Evolutionary conservation across 768 basidiomycete genomes (phyloP).

Genomic region (Pholiota microspora): DNA sequence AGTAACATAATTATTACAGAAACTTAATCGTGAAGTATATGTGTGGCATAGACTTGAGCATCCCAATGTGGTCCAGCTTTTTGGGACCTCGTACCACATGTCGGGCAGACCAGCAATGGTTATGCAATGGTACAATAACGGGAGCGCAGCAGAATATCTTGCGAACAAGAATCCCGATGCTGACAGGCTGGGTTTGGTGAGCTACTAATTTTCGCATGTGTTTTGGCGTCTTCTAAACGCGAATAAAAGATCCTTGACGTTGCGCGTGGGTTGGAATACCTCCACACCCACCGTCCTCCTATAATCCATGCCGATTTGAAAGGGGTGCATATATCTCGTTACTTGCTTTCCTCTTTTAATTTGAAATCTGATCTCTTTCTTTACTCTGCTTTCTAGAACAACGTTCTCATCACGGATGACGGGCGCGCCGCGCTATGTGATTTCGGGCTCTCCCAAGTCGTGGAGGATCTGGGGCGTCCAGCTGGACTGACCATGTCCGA

Average conservation of each 20-base stretch:
- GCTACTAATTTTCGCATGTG: constrained; percentile 11
- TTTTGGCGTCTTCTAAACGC: neutral
- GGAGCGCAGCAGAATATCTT: constrained; percentile 44
- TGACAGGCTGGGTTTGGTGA: constrained; percentile 37
- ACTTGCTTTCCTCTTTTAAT: neutral
- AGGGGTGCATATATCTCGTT: constrained; percentile 20
- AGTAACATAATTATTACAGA: constrained; percentile 21
- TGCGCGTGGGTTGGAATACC: constrained; percentile 38
- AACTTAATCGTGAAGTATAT: constrained; percentile 42
- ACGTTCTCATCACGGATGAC: constrained; percentile 41
- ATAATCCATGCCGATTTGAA: constrained; percentile 31
- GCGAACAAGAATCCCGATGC: constrained; percentile 27
- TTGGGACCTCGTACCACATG: constrained; percentile 43
- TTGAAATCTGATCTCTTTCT: too few relatives aligned
- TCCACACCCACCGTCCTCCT: constrained; percentile 38
- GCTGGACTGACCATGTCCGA: constrained; percentile 28
- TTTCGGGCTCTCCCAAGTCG: constrained; percentile 40
- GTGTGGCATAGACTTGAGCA: constrained; percentile 50
- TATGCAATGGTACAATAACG: constrained; percentile 48
- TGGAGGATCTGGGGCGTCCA: constrained; percentile 26
- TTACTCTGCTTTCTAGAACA: constrained; percentile 27
- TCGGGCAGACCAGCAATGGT: constrained; percentile 35
- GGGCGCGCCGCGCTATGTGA: constrained; percentile 41
- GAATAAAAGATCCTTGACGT: constrained; percentile 38
- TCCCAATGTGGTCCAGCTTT: constrained; percentile 46